Evolutionary conservation across 371 early-diverging fungal species (phyloP), one percentile per base, ranked within the genome.

Genomic region (Basidiobolus meristosporus): DNA sequence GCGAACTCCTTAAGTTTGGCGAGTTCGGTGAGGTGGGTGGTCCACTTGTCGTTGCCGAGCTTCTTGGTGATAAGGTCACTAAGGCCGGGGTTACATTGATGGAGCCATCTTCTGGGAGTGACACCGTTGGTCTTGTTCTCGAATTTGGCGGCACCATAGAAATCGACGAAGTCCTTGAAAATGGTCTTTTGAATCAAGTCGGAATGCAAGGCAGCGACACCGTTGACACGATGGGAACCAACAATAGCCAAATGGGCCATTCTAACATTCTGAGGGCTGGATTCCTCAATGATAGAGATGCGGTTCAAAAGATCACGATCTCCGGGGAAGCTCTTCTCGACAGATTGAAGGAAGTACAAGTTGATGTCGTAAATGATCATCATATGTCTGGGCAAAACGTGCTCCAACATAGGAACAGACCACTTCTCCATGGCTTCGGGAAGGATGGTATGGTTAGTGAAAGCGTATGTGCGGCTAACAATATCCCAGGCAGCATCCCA

Each of bases 401-500:
- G 77, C 50, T 70, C 62, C 44, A 91, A 51, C 67, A 90, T 73
- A 5, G 88, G 85, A 19, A 89, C 90, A 4, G 89, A 68, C 91
- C 91, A 91, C 47, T 74, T 73, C 62, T 91, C 91, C 60, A 91
- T 68, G 36, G 91, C 91, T 59, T 90, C 91, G 36, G 91, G 91
- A 36, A 91, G 70, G 18, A 91, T 84, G 1, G 91, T 91, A 62
- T 91, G 91, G 63, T 91, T 91, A 56, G 91, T 91, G 53, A 88
- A 90, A 16, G 87, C 85, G 62, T 83, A 90, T 0, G 79, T 77
- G 45, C 62, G 65, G 34, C 80, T 85, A 18, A 79, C 82, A 47
- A 84, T 82, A n/a, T 69, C 69, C 91, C 90, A 91, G 17, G 91
- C 89, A 39, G 70, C 76, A 57, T 90, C 91, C 91, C 91, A 91